phyloP scores from a whole-genome alignment of 345 rosid genomes.

The Sapria himalayana region DNA sequence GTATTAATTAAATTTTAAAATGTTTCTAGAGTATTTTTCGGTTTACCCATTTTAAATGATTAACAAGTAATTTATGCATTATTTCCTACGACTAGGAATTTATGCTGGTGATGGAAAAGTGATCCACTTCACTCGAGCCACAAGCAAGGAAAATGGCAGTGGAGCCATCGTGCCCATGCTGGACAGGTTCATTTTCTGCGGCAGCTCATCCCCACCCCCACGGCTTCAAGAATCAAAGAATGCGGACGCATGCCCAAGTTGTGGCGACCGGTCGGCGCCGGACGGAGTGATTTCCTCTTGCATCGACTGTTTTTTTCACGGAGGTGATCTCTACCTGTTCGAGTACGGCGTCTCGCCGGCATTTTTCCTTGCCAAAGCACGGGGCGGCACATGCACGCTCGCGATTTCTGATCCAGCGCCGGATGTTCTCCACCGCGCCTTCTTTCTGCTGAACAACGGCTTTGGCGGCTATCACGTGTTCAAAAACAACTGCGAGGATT shows the following conservation, averaged over 20 bases:
- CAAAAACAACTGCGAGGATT: constrained; percentile 64
- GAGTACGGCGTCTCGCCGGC: constrained; percentile 28
- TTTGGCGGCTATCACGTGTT: constrained; percentile 46
- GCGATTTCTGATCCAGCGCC: constrained; percentile 39
- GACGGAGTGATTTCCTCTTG: constrained; percentile 47
- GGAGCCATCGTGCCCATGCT: constrained; percentile 43
- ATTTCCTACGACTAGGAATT: constrained; percentile 50
- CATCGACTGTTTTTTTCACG: constrained; percentile 46
- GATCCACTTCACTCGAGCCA: constrained; percentile 57
- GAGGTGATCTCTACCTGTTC: constrained; percentile 38
- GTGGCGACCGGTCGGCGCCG: constrained; percentile 26
- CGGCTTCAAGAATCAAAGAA: constrained; percentile 14
- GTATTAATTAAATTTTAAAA: too few relatives aligned
- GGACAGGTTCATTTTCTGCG: constrained; percentile 29
- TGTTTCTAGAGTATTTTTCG: too few relatives aligned
- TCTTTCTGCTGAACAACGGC: constrained; percentile 34
- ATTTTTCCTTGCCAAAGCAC: constrained; percentile 29
- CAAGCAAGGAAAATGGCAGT: constrained; percentile 40
- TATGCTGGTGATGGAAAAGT: constrained; percentile 44
- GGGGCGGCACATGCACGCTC: constrained; percentile 71
- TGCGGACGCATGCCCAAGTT: constrained; percentile 33
- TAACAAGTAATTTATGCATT: too few relatives aligned
- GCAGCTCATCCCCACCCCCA: constrained; percentile 30
- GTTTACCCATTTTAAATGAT: too few relatives aligned
- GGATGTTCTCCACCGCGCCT: constrained; percentile 35